These are phyloP conservation scores for Naganishia kalamii DNA, from an alignment of 768 basidiomycete genomes.

Conservation along the genomic window DNA sequence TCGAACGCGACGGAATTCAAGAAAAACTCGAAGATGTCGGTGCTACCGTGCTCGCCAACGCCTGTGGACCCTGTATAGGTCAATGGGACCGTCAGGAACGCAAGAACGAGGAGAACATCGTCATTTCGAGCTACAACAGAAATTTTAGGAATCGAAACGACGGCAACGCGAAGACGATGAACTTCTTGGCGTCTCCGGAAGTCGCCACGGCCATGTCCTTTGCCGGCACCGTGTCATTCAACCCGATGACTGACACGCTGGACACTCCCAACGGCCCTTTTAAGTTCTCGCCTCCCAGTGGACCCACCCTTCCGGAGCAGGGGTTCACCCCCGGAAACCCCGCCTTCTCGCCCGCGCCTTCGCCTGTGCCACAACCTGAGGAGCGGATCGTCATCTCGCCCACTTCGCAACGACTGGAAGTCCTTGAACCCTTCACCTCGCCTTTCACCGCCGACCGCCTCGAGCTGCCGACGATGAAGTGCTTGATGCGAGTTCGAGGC, in stretches of 20 bases:
- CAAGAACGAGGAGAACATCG: conserved; percentile 83
- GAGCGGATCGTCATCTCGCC: conserved; percentile 70
- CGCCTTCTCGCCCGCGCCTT: conserved; percentile 70
- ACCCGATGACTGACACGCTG: conserved; percentile 75
- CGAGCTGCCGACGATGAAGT: conserved; percentile 75
- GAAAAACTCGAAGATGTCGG: conserved; percentile 75
- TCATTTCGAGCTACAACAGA: conserved; percentile 88
- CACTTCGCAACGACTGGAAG: conserved; percentile 75
- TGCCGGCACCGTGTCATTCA: conserved; percentile 86
- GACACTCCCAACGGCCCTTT: conserved; percentile 64
- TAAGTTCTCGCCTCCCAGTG: conserved; percentile 75
- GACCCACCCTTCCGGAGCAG: conserved; percentile 70
- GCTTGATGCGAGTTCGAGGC: conserved; percentile 85
- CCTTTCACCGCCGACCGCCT: conserved; percentile 56
- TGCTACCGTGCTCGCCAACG: conserved; percentile 91
- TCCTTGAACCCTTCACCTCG: conserved; percentile 74
- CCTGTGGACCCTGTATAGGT: conserved; percentile 97
- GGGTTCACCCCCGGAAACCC: conserved; percentile 69
- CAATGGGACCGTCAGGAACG: conserved; percentile 95
- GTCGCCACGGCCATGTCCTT: conserved; percentile 97
- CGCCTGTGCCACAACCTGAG: conserved; percentile 67
- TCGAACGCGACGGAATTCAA: conserved; percentile 88
- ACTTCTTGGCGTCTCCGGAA: conserved; percentile 95
- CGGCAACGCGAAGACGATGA: conserved; percentile 85
- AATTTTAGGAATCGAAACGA: conserved; percentile 95